Conservation (phyloP, 1,139 yeast genomes). For the Yamadazyma diospyri region DNA sequence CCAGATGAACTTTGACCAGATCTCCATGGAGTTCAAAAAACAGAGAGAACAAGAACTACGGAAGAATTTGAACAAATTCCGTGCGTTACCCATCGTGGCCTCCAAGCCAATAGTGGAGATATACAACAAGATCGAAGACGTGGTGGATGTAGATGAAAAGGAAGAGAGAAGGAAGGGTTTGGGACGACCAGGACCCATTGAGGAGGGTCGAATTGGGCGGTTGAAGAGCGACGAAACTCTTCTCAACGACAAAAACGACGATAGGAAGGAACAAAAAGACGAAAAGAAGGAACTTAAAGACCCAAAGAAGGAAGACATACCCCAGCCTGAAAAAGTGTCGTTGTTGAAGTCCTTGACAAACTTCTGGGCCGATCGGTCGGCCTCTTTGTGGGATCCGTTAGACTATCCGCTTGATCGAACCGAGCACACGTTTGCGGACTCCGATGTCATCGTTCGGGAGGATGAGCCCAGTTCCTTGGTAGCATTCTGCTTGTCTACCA, state of each 20-base stretch:
- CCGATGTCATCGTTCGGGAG: constrained; percentile 90
- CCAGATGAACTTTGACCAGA: constrained; percentile 74
- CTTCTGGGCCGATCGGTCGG: constrained; percentile 97
- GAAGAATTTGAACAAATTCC: constrained; percentile 59
- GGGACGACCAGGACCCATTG: constrained; percentile 5
- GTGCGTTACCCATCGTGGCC: constrained; percentile 72
- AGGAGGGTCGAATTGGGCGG: constrained; percentile 5
- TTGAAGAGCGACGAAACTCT: constrained; percentile 6
- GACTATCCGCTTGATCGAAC: constrained; percentile 75
- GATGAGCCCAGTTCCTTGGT: constrained; percentile 95
- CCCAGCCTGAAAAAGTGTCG: constrained; percentile 66
- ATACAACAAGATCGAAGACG: constrained; percentile 85
- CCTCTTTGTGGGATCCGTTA: constrained; percentile 92
- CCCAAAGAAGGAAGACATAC: constrained; percentile 19
- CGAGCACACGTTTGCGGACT: constrained; percentile 92
- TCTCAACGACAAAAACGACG: background rate
- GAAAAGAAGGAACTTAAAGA: constrained; percentile 2
- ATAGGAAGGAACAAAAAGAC: background rate
- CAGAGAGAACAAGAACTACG: constrained; percentile 78
- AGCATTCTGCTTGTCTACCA: constrained; percentile 85
- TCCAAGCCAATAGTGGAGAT: constrained; percentile 90
- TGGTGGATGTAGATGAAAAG: constrained; percentile 48
- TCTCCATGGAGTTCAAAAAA: constrained; percentile 80
- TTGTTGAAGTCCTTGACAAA: constrained; percentile 79
- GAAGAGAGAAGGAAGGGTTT: constrained; percentile 6